phyloP scores from a whole-genome alignment of 108 stramenopile genomes.

The Mayamaea pseudoterrestris region DNA sequence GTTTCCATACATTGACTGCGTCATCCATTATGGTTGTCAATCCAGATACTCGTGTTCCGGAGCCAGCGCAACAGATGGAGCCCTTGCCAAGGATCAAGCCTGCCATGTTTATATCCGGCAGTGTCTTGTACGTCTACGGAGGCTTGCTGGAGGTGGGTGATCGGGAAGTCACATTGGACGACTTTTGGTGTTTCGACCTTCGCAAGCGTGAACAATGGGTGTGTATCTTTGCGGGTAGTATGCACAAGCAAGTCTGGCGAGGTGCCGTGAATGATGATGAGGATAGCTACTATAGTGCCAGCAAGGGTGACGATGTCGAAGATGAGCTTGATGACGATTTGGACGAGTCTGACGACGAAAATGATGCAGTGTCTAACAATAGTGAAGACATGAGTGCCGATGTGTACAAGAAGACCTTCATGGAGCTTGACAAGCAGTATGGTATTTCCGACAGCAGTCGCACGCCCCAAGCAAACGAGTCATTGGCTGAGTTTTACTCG shows the following conservation, averaged over 20 bases:
- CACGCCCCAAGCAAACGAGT: constrained; percentile 54
- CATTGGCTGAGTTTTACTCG: constrained; percentile 73
- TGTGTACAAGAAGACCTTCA: constrained; percentile 17
- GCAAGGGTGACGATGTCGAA: constrained; percentile 12
- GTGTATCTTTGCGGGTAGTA: constrained; percentile 71
- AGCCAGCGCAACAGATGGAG: constrained; percentile 48
- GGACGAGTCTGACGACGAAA: constrained; percentile 6
- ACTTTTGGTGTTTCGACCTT: constrained; percentile 78
- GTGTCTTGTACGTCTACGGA: constrained; percentile 56
- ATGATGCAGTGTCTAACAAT: constrained; percentile 3
- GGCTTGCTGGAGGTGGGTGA: constrained; percentile 87
- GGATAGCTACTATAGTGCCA: constrained; percentile 2
- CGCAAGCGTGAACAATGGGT: constrained; percentile 75
- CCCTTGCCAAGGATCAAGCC: constrained; percentile 79
- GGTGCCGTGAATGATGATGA: constrained; percentile 7
- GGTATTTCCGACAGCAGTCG: constrained; percentile 31
- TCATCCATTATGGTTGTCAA: constrained; percentile 57
- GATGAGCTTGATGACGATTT: constrained; percentile 13
- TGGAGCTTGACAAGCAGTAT: constrained; percentile 45
- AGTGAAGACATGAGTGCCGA: constrained; percentile 4
- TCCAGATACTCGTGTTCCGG: constrained; percentile 41
- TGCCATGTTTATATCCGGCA: constrained; percentile 27
- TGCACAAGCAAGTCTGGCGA: constrained; percentile 85
- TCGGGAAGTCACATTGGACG: constrained; percentile 83
- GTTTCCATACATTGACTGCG: constrained; percentile 12